Percentiles rank a stretch among this genome's conserved stretches.
phyloP scores from a whole-genome alignment of 2,329 filamentous ascomycete species.

The Aquanectria penicillioides region DNA sequence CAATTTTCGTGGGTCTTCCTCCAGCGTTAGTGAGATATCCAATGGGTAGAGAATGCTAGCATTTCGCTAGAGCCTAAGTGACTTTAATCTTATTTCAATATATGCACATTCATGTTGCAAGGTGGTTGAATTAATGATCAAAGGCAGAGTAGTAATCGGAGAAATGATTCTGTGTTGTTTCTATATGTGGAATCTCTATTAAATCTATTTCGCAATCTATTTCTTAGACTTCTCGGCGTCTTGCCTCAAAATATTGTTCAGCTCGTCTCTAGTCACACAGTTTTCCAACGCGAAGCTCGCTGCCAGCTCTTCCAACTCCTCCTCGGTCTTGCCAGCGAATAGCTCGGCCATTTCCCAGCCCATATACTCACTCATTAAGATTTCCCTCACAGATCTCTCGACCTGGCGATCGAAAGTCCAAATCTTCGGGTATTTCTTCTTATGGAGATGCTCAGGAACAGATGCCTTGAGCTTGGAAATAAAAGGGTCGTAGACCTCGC shows the following conservation, averaged over 20 bases:
- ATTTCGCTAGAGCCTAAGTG: no score
- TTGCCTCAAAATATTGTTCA: constrained; percentile 60
- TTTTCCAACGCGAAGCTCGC: constrained; percentile 62
- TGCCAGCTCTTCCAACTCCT: constrained; percentile 64
- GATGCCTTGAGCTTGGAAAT: constrained; percentile 52
- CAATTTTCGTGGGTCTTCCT: no score
- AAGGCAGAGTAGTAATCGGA: no score
- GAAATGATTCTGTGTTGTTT: no score
- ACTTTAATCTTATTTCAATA: no score
- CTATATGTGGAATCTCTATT: no score
- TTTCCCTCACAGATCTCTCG: constrained; percentile 53
- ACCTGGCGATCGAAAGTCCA: constrained; percentile 64
- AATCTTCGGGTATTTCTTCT: constrained; percentile 57
- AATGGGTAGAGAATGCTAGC: no score
- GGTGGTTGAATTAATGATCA: no score
- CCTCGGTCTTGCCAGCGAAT: constrained; percentile 60
- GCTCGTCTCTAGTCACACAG: constrained; percentile 59
- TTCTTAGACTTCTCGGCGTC: constrained; percentile 13
- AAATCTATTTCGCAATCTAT: no score
- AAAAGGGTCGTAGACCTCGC: constrained; percentile 50
- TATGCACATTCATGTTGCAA: no score
- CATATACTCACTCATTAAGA: constrained; percentile 58
- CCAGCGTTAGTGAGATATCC: no score
- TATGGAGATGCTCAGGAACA: constrained; percentile 53
- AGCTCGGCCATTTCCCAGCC: constrained; percentile 64